Evolutionary conservation across 129 eudicot genomes (phyloP).

Genomic region (Flaveria trinervia): DNA sequence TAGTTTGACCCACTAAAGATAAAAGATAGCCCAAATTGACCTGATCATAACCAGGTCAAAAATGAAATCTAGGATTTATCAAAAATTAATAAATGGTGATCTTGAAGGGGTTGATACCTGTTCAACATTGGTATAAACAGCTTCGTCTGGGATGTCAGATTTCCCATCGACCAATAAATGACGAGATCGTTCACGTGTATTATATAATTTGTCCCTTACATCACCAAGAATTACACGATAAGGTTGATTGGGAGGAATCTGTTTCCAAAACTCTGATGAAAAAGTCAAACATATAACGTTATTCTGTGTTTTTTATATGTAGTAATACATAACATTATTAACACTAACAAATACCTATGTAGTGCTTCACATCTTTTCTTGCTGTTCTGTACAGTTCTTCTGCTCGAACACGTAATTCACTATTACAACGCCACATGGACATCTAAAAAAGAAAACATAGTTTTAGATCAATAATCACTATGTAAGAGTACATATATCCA

Average conservation of each 20-base stretch:
- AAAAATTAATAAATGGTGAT: not conserved
- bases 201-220: slow-evolving; percentile 81
- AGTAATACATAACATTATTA: not conserved
- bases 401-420: slow-evolving; percentile 82
- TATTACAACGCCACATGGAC: slow-evolving; percentile 99
- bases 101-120: slow-evolving; percentile 48
- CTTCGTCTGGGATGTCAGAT: slow-evolving; percentile 90
- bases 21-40: not conserved
- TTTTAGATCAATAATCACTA: not conserved
- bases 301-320: not conserved
- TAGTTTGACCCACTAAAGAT: no score
- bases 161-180: slow-evolving; percentile 69
- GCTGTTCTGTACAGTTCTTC: slow-evolving; percentile 70
- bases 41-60: not conserved
- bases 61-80: not conserved
- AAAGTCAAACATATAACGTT: not conserved
- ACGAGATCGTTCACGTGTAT: slow-evolving; percentile 94
- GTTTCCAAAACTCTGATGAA: slow-evolving; percentile 89
- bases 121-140: slow-evolving; percentile 71
- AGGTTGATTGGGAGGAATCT: slow-evolving; percentile 85
- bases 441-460: slow-evolving; percentile 40
- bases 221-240: slow-evolving; percentile 96
- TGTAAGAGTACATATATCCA: not conserved
- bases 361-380: slow-evolving; percentile 92
- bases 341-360: slow-evolving; percentile 57